phyloP scores from a whole-genome alignment of 2,329 filamentous ascomycete species.

The Falciphora oryzae region DNA sequence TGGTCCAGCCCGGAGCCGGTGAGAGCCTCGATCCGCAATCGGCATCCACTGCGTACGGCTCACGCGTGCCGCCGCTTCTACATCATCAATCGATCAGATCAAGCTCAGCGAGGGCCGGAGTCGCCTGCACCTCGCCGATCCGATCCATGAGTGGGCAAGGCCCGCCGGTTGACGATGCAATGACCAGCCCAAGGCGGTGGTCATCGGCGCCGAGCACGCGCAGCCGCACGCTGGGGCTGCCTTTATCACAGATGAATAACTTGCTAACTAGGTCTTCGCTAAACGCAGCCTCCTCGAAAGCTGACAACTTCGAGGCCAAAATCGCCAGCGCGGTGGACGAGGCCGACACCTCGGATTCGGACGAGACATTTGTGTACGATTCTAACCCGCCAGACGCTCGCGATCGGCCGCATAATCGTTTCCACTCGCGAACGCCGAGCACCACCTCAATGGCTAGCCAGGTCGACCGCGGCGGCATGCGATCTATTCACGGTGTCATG shows the following conservation, averaged over 20 bases:
- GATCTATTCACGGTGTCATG: slow-evolving; percentile 62
- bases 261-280: slow-evolving; percentile 35
- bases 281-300: slow-evolving; percentile 76
- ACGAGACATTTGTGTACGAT: slow-evolving; percentile 98
- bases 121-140: slow-evolving; percentile 27
- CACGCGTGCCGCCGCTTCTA: slow-evolving; percentile 24
- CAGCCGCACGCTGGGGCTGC: slow-evolving; percentile 25
- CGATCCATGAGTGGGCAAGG: slow-evolving; percentile 27
- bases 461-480: slow-evolving; percentile 52
- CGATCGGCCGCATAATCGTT: slow-evolving; percentile 60
- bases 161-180: slow-evolving; percentile 23
- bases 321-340: slow-evolving; percentile 95
- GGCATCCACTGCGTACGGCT: not conserved
- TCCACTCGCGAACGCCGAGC: slow-evolving; percentile 88
- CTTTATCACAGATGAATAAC: slow-evolving; percentile 32
- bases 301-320: slow-evolving; percentile 96
- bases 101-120: slow-evolving; percentile 25
- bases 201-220: slow-evolving; percentile 16
- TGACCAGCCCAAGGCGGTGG: slow-evolving; percentile 18
- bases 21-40: slow-evolving; percentile 35
- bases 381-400: slow-evolving; percentile 76
- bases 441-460: slow-evolving; percentile 78
- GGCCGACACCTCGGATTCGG: slow-evolving; percentile 92
- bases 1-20: slow-evolving; percentile 68
- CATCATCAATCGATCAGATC: slow-evolving; percentile 36